Conservation (phyloP, 805 yeast species). For the Saccharomyces kudriavzevii region DNA sequence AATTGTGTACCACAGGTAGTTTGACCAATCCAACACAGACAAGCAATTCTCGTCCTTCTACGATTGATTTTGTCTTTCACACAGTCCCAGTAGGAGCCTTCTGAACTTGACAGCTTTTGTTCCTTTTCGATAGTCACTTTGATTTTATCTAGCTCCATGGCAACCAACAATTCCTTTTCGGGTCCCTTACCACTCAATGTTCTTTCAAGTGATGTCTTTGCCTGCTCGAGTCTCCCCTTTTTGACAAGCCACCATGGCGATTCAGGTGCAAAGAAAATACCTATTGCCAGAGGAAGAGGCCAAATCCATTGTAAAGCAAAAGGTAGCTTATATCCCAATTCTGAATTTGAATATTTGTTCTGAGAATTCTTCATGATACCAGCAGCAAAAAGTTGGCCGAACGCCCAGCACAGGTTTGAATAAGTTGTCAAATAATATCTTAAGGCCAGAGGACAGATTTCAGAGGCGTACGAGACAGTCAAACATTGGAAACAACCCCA, state of each 20-base stretch:
- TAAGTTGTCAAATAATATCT: conserved; percentile 43
- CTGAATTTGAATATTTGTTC: conserved; percentile 14
- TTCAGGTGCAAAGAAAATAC: conserved; percentile 46
- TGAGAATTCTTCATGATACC: conserved; percentile 40
- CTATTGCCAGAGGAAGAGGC: conserved; percentile 41
- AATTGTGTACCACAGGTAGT: conserved; percentile 39
- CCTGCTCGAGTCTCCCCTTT: conserved; percentile 44
- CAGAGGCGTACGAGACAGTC: conserved; percentile 49
- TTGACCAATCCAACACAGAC: conserved; percentile 40
- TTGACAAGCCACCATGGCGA: conserved; percentile 67
- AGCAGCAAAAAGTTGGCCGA: conserved; percentile 49
- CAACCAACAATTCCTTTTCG: conserved; percentile 31
- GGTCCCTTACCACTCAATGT: conserved; percentile 30
- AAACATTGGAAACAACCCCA: conserved; percentile 53
- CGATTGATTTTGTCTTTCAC: conserved; percentile 38
- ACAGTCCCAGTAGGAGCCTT: conserved; percentile 32
- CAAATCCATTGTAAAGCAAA: conserved; percentile 56
- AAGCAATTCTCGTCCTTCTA: conserved; percentile 45
- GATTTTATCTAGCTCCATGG: conserved; percentile 38
- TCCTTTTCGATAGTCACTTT: conserved; percentile 38
- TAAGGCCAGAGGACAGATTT: conserved; percentile 45
- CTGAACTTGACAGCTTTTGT: conserved; percentile 5
- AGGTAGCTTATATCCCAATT: conserved; percentile 44
- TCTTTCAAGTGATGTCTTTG: conserved; percentile 34
- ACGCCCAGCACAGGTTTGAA: conserved; percentile 45